Conservation (phyloP, 371 early-diverging fungal species). For the Smittium culicis region DNA sequence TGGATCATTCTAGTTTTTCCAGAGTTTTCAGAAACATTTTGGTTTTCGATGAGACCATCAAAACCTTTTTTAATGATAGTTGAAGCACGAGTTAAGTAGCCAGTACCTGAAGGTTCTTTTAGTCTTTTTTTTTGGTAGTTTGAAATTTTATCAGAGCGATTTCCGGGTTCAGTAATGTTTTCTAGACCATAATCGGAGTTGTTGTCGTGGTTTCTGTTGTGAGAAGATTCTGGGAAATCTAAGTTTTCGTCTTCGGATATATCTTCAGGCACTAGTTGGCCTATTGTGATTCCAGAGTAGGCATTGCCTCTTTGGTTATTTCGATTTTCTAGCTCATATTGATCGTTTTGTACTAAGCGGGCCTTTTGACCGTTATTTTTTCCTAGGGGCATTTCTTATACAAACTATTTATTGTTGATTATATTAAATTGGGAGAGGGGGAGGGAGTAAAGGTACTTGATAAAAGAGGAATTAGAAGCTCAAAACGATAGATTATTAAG, state of each 20-base stretch:
- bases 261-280: slow-evolving; percentile 3
- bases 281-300: not conserved
- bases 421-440: no score
- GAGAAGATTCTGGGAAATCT: not conserved
- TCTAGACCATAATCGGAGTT: slow-evolving; percentile 4
- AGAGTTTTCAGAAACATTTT: not conserved
- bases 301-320: not conserved
- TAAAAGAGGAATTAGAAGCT: no score
- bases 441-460: no score
- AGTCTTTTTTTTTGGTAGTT: slow-evolving; percentile 7
- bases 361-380: not conserved
- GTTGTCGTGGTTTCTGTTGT: not conserved
- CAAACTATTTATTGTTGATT: no score
- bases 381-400: not conserved
- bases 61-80: not conserved
- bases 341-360: not conserved
- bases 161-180: slow-evolving; percentile 5
- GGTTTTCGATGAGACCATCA: not conserved
- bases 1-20: slow-evolving; percentile 59
- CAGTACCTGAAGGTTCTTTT: not conserved
- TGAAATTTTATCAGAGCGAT: not conserved
- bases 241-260: not conserved
- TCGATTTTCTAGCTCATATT: slow-evolving; percentile 4
- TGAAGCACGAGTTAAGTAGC: not conserved
- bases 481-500: no score